A percentile compares a stretch with the other conserved stretches of the same genome.
Conservation (phyloP, 345 rosid species). For the Lepidium sativum region DNA sequence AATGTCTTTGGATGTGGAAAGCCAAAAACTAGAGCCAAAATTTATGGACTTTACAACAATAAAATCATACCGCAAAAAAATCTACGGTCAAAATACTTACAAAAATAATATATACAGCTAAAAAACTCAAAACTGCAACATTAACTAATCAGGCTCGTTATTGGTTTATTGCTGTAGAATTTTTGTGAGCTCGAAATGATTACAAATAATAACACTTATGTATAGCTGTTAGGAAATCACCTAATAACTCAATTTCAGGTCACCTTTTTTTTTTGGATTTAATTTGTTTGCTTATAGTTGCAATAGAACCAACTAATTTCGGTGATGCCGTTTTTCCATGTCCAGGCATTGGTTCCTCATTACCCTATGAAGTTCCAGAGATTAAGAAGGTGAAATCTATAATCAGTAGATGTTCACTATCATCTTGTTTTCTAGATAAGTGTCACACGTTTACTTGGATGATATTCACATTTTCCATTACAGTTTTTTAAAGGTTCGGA, state of each 20-base stretch:
- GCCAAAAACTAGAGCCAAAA: no score
- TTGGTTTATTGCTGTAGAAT: not conserved
- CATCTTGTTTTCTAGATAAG: not conserved
- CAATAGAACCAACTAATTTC: not conserved
- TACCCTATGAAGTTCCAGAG: conserved; percentile 53
- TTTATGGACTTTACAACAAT: no score
- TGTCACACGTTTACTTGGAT: not conserved
- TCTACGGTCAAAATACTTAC: no score
- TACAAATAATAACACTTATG: not conserved
- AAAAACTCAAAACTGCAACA: no score
- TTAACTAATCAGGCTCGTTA: no score
- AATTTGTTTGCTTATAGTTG: not conserved
- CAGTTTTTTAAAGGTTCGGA: conserved; percentile 1
- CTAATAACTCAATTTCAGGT: not conserved
- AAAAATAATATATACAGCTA: no score
- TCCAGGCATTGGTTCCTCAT: conserved; percentile 67
- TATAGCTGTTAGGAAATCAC: not conserved
- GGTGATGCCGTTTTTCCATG: conserved; percentile 4
- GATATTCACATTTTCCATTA: not conserved
- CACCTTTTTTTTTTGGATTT: not conserved
- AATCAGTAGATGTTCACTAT: not conserved
- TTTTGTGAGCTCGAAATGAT: not conserved
- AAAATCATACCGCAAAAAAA: no score
- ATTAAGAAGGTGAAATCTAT: conserved; percentile 46
- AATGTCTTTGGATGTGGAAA: no score